Base-by-base conservation (phyloP, 228 moss, liverwort and hornwort genomes). In the Sphagnum fallax region DNA sequence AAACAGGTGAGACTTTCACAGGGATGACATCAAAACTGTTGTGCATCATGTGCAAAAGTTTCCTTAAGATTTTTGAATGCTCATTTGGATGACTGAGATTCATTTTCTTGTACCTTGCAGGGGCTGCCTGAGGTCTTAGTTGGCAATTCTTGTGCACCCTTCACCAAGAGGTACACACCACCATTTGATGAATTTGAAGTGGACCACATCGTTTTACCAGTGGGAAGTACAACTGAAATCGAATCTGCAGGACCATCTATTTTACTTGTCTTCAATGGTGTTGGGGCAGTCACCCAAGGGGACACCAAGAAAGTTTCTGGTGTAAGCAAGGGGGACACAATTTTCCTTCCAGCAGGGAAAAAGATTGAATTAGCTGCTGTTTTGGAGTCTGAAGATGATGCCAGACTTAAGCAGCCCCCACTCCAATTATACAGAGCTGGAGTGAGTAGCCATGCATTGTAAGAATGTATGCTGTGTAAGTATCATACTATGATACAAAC, bases 101-200 rank as follows among this genome's bases (percentile, higher is more conserved):
- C 16, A 11, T 62, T 62, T 16, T 16, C 5, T 63, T 63, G 63
- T 47, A 15, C 65, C 47, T 57, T 70, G 14, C 83, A 90, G 89
- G 92, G 87, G 65, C 49, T 74, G 66, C 97, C 97, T 10, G 83
- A 90, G 53, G 71, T 91, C 48, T 75, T 93, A 60, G 55, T 69
- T 50, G 93, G 91, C 67, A 75, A 81, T 10, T 82, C 64, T 10
- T 70, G 89, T 11, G 64, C 83, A 15, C 84, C 78, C 47, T 82
- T 75, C 82, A 88, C 80, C 64, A 91, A 72, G 65, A 80, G 90
- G 63, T 97, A 97, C 57, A 88, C 88, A 15, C 97, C 97, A 16
- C 91, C 97, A 18, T 97, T 93, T 49, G 88, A 88, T 64, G 97
- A 97, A 69, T 97, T 97, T 70, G 93, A 97, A 78, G 93, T 97